A percentile compares a stretch with the other conserved stretches of the same genome.
Evolutionary conservation across 2,329 filamentous ascomycete genomes (phyloP).

Genomic region (Pestalotiopsis sp.): DNA sequence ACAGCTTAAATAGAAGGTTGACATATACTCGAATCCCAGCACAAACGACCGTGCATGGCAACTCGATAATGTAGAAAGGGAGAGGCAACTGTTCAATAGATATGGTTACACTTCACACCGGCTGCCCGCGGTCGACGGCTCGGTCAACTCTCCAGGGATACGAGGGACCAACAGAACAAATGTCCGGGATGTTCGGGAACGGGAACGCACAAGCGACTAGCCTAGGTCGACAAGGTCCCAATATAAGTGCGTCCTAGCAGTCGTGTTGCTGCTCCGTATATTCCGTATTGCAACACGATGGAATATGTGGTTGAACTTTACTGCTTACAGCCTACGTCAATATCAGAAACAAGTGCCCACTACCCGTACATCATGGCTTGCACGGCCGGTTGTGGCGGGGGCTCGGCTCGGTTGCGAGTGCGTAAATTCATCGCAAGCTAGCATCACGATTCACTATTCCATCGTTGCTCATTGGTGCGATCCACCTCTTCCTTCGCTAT

Average conservation of each 20-base stretch:
- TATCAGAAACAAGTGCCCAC: not conserved
- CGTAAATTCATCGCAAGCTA: not conserved
- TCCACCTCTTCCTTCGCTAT: not conserved
- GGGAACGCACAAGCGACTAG: too few relatives aligned
- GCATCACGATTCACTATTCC: not conserved
- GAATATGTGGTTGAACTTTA: not conserved
- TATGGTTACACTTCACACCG: too few relatives aligned
- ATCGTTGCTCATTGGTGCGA: constrained; percentile 2
- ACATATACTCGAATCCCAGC: not conserved
- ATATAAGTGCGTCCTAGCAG: too few relatives aligned
- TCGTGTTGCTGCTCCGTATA: too few relatives aligned
- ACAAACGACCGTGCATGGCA: not conserved
- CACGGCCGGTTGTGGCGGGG: not conserved
- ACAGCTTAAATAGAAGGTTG: not conserved
- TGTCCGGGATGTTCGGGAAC: too few relatives aligned
- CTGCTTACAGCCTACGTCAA: not conserved
- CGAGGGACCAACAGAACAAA: too few relatives aligned
- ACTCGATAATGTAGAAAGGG: not conserved
- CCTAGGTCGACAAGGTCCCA: too few relatives aligned
- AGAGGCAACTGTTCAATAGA: too few relatives aligned
- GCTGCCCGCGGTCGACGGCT: too few relatives aligned
- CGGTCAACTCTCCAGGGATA: too few relatives aligned
- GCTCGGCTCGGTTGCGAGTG: not conserved
- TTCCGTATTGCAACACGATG: not conserved
- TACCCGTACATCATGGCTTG: not conserved